Evolutionary conservation across 345 rosid species (phyloP).

Genomic region (Linum lewisii): DNA sequence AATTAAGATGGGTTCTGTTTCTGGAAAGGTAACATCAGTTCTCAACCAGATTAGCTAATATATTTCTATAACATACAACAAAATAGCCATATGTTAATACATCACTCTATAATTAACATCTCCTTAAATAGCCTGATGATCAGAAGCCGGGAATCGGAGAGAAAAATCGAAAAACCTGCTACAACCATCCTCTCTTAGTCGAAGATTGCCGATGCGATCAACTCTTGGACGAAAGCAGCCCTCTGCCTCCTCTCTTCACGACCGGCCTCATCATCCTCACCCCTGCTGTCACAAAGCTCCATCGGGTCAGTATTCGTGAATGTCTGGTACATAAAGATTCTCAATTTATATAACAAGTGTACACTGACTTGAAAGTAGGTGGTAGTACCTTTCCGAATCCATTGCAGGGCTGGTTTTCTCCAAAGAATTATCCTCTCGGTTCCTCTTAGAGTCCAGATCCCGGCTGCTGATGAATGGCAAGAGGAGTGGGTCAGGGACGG

Average conservation of each 20-base stretch:
- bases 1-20: not conserved
- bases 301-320: not conserved
- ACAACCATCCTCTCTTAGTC: not conserved
- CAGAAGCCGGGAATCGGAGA: not conserved
- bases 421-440: conserved; percentile 22
- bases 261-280: conserved; percentile 12
- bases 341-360: not conserved
- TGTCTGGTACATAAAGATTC: no score
- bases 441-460: conserved; percentile 15
- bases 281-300: not conserved
- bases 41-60: not conserved
- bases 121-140: not conserved
- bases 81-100: not conserved
- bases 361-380: conserved; percentile 6
- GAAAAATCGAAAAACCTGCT: not conserved
- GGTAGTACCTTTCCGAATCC: conserved; percentile 31
- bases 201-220: conserved; percentile 39
- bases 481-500: conserved; percentile 32
- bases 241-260: conserved; percentile 36
- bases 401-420: conserved; percentile 8
- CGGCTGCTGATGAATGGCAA: conserved; percentile 34
- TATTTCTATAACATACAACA: not conserved
- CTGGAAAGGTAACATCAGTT: not conserved
- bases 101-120: not conserved
- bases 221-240: conserved; percentile 34